phyloP scores from a whole-genome alignment of 345 rosid genomes.

The Syzygium aqueum region DNA sequence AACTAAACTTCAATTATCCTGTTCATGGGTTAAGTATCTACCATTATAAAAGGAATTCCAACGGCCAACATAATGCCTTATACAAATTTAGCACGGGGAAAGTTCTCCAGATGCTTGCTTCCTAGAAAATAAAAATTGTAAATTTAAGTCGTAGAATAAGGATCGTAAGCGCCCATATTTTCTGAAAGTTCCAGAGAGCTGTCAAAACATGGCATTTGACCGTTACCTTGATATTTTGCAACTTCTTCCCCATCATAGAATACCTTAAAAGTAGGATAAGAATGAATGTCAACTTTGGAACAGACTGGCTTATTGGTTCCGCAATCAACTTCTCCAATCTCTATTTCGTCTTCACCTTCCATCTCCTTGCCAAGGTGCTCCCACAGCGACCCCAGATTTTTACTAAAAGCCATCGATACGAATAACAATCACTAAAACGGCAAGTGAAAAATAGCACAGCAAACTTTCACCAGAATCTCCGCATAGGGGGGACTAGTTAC shows the following conservation, averaged over 20 bases:
- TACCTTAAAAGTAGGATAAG: constrained; percentile 90
- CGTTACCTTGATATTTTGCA: constrained; percentile 73
- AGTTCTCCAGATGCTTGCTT: not conserved
- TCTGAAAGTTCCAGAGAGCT: not conserved
- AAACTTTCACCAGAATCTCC: not conserved
- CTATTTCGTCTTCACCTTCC: constrained; percentile 94
- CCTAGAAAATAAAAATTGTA: not conserved
- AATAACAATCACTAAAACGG: not conserved
- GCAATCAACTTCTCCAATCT: constrained; percentile 96
- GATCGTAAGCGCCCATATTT: not conserved
- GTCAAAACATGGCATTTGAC: not conserved
- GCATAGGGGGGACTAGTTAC: constrained; percentile 21
- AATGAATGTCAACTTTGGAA: constrained; percentile 77
- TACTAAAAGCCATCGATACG: constrained; percentile 32
- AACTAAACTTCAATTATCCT: not conserved
- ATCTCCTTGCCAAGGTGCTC: constrained; percentile 78
- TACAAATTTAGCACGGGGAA: not conserved
- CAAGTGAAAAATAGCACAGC: not conserved
- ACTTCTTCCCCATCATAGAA: constrained; percentile 91
- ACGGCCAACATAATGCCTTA: not conserved
- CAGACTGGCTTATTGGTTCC: constrained; percentile 67
- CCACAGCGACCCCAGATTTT: constrained; percentile 88
- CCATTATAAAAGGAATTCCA: not conserved
- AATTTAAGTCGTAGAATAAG: not conserved
- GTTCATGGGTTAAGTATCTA: not conserved